Percentiles rank a stretch among this genome's conserved stretches.
Conservation (phyloP, 306 rosid species). For the Dalbergia oliveri region DNA sequence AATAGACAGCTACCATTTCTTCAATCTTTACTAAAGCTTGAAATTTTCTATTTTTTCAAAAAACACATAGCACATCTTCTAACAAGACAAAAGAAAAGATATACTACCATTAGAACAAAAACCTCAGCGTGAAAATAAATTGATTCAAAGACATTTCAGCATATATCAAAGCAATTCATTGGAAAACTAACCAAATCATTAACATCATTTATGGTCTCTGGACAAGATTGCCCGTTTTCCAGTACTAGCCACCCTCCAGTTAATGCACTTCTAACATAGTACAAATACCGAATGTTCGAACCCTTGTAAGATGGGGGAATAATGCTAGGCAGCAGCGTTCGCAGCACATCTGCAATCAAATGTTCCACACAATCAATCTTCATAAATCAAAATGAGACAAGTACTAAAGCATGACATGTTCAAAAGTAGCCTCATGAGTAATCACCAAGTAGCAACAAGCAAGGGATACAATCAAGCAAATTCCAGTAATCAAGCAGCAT, state of each 20-base stretch:
- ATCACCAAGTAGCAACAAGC: conserved; percentile 16
- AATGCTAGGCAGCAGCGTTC: conserved; percentile 65
- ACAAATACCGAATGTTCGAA: conserved; percentile 88
- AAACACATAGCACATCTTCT: not conserved
- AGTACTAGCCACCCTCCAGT: conserved; percentile 81
- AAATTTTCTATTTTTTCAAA: not conserved
- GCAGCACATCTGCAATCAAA: conserved; percentile 74
- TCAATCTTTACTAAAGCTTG: not conserved
- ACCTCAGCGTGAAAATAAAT: conserved; percentile 17
- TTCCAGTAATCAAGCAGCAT: not conserved
- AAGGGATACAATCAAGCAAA: conserved; percentile 15
- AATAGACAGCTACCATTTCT: not conserved
- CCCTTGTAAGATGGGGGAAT: conserved; percentile 99
- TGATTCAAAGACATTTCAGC: conserved; percentile 18
- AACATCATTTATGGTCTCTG: conserved; percentile 69
- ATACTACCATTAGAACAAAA: conserved; percentile 31
- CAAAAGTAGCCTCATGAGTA: conserved; percentile 24
- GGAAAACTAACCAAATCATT: conserved; percentile 75
- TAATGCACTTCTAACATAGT: conserved; percentile 75
- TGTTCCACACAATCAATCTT: conserved; percentile 33
- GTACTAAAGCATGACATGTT: conserved; percentile 9
- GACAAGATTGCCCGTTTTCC: conserved; percentile 83
- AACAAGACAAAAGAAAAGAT: not conserved
- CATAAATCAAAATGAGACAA: conserved; percentile 9
- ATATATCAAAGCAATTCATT: conserved; percentile 48